A percentile compares a stretch with the other conserved stretches of the same genome.
Evolutionary conservation across 495 filamentous ascomycete genomes (phyloP).

Genomic region (Hypoxylon fuscum): DNA sequence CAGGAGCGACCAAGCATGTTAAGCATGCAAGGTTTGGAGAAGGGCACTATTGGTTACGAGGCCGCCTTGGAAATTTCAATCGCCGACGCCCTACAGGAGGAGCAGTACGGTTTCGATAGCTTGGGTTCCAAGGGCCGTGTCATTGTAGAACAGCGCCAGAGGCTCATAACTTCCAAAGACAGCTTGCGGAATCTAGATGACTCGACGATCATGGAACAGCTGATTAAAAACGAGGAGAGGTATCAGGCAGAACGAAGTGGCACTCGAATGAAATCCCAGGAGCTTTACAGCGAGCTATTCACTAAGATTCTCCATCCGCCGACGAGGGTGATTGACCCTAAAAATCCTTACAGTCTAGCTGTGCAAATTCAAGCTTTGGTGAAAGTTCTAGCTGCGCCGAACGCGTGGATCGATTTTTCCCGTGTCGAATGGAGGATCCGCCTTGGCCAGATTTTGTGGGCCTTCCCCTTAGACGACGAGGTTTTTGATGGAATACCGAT

Average conservation of each 20-base stretch:
- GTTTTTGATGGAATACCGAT: slow-evolving; percentile 56
- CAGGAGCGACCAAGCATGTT: slow-evolving; percentile 77
- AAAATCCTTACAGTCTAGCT: slow-evolving; percentile 66
- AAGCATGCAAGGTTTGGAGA: slow-evolving; percentile 74
- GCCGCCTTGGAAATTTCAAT: slow-evolving; percentile 75
- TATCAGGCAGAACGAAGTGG: slow-evolving; percentile 54
- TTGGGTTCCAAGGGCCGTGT: slow-evolving; percentile 51
- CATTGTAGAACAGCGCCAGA: slow-evolving; percentile 58
- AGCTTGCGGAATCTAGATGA: slow-evolving; percentile 63
- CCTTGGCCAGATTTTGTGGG: slow-evolving; percentile 85
- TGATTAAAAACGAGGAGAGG: slow-evolving; percentile 57
- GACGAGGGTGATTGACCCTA: slow-evolving; percentile 63
- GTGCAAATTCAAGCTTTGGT: slow-evolving; percentile 68
- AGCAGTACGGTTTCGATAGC: slow-evolving; percentile 59
- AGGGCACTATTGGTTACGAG: slow-evolving; percentile 77
- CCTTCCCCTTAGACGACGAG: slow-evolving; percentile 62
- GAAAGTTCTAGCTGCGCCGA: slow-evolving; percentile 61
- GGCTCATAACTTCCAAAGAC: slow-evolving; percentile 58
- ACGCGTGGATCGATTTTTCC: slow-evolving; percentile 81
- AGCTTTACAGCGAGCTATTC: slow-evolving; percentile 69
- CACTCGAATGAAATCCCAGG: slow-evolving; percentile 48
- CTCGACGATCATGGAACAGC: slow-evolving; percentile 58
- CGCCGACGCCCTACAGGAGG: slow-evolving; percentile 66
- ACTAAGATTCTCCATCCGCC: slow-evolving; percentile 66
- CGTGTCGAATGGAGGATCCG: slow-evolving; percentile 81